Percentiles rank a stretch among this genome's conserved stretches.
phyloP scores from a whole-genome alignment of 208 protist species.

The Leishmania braziliensis region DNA sequence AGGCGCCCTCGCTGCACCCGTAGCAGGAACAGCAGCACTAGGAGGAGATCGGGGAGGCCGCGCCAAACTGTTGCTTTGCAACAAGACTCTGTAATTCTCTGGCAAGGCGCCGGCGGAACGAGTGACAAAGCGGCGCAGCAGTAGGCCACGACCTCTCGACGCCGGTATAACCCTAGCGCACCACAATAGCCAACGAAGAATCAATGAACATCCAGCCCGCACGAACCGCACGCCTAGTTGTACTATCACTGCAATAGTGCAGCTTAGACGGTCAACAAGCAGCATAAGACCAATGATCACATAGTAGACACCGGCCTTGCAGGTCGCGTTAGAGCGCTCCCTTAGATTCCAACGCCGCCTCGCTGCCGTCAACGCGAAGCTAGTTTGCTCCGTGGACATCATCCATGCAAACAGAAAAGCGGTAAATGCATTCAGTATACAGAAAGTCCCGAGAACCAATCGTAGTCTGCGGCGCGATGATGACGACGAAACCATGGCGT shows the following conservation, averaged over 20 bases:
- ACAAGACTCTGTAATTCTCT: neutral
- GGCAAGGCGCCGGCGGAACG: neutral
- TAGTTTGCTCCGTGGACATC: constrained; percentile 26
- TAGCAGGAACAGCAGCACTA: neutral
- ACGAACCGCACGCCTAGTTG: neutral
- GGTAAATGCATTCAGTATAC: constrained; percentile 32
- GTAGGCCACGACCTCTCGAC: neutral
- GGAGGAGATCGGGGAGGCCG: neutral
- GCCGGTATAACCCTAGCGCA: neutral
- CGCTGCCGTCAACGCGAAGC: constrained; percentile 32
- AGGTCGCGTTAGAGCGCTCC: constrained; percentile 18
- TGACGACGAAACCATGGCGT: neutral
- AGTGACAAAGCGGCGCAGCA: neutral
- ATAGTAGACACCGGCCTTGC: constrained; percentile 36
- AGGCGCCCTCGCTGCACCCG: neutral
- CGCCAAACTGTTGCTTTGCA: neutral
- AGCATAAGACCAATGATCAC: constrained; percentile 20
- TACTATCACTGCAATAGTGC: neutral
- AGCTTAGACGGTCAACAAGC: constrained; percentile 8
- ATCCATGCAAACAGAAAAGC: constrained; percentile 54
- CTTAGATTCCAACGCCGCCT: constrained; percentile 24
- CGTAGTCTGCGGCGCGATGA: neutral
- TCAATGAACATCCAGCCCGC: neutral
- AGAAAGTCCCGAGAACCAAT: constrained; percentile 18
- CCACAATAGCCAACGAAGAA: neutral